Conservation (phyloP, 1,284 basidiomycete genomes). For the Phylloboletellus chloephorus region DNA sequence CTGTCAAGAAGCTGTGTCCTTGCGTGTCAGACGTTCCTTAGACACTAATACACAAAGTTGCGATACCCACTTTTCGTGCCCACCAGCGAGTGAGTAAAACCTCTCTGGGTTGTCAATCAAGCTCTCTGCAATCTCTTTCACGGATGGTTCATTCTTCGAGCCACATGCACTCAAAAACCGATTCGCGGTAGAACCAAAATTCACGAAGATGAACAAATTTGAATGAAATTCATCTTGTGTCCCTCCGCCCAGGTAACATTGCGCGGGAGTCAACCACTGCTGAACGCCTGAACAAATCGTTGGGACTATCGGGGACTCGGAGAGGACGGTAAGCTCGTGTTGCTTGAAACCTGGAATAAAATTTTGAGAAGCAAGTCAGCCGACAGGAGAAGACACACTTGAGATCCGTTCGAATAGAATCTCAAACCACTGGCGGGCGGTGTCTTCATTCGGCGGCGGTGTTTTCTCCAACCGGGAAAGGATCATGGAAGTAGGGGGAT, state of each 20-base stretch:
- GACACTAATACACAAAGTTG: background rate
- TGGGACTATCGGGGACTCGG: slow-evolving; percentile 1
- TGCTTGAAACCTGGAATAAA: slow-evolving; percentile 1
- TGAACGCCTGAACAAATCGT: background rate
- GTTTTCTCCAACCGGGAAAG: slow-evolving; percentile 54
- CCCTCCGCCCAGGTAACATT: slow-evolving; percentile 4
- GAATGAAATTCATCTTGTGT: slow-evolving; percentile 44
- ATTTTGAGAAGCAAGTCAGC: too few relatives aligned
- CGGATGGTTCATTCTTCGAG: slow-evolving; percentile 79
- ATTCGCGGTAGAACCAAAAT: slow-evolving; percentile 79
- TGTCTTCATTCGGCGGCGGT: slow-evolving; percentile 50
- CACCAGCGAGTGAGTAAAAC: background rate
- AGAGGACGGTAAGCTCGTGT: background rate
- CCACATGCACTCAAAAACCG: slow-evolving; percentile 81
- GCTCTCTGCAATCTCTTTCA: slow-evolving; percentile 68
- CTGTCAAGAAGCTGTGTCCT: slow-evolving; percentile 3
- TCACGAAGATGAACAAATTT: slow-evolving; percentile 77
- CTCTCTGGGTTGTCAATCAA: background rate
- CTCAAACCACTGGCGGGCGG: slow-evolving; percentile 64
- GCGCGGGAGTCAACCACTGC: background rate
- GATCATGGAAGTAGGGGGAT: slow-evolving; percentile 64
- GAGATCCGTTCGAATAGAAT: slow-evolving; percentile 1
- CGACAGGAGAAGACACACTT: too few relatives aligned
- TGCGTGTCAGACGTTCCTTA: background rate
- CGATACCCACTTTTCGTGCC: background rate